Base-by-base conservation (phyloP, 2,329 filamentous ascomycete species). In the Sporothrix schenckii region DNA sequence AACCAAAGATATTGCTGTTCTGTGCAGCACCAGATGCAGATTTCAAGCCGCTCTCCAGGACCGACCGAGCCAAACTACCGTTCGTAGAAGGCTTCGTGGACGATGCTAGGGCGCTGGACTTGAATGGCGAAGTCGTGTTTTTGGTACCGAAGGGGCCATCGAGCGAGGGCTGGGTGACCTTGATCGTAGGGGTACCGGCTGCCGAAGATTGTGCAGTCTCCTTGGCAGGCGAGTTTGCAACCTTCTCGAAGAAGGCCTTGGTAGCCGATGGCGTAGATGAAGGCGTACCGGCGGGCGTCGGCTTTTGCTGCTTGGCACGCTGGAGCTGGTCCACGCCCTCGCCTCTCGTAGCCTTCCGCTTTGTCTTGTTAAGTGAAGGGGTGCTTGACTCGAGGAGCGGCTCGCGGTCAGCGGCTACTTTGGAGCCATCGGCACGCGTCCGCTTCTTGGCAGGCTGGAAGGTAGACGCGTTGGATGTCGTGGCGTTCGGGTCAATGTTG, bases 1-100 rank as follows among this genome's bases (percentile, higher is more conserved):
- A 85, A 30, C 83, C 84, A 75, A 90, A 90, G 66, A 88, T 88
- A 75, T 89, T 88, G 75, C 88, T 88, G 60, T 41, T 68, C 34
- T 49, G 74, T n/a, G 50, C 68, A 1, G 74, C 14, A 19, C 63
- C 72, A 10, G 73, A 49, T 63, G 58, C 71, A 3, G 73, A 50
- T 69, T 77, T 77, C 24, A 74, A 68, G 19, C 72, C 74, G 11
- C 65, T 71, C 41, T 80, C 79, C 71, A 85, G 79, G 13, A 84
- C 81, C 0, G 83, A 84, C 34, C 80, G 80, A 39, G 82, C 79
- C 34, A 82, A 75, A 47, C 77, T 79, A 53, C 79, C 79, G 54
- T 79, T 69, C 10, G 70, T 81, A 19, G 77, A 73, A 6, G 79
- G 73, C 75, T 81, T 80, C 27, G 79, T 72, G 72, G 65, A 69